Conservation (phyloP, 371 early-diverging fungal species). For the Conidiobolus incongruus region DNA sequence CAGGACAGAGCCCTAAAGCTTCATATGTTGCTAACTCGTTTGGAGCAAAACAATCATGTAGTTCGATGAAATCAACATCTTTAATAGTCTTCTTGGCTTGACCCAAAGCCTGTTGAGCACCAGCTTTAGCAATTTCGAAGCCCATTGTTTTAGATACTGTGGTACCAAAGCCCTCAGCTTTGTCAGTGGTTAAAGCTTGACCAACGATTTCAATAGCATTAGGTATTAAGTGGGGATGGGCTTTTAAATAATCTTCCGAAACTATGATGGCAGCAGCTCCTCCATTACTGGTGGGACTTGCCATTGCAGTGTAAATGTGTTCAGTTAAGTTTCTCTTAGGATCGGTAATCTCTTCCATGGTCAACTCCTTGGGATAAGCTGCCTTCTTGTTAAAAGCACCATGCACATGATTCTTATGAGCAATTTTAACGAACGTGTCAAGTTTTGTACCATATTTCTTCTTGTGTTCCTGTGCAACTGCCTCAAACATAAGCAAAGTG, state of each 20-base stretch:
- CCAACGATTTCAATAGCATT: constrained; percentile 47
- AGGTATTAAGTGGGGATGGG: constrained; percentile 26
- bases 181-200: constrained; percentile 53
- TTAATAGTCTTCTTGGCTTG: constrained; percentile 29
- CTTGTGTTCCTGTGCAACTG: background rate
- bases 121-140: constrained; percentile 43
- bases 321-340: background rate
- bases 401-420: background rate
- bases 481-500: background rate
- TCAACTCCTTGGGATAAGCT: background rate
- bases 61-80: constrained; percentile 45
- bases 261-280: constrained; percentile 39
- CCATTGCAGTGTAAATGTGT: background rate
- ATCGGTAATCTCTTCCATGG: background rate
- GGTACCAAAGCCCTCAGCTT: constrained; percentile 25
- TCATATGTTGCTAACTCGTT: constrained; percentile 64
- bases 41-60: constrained; percentile 65
- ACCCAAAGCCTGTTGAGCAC: constrained; percentile 24
- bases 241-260: constrained; percentile 36
- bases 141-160: constrained; percentile 45
- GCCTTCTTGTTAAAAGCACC: background rate
- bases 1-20: constrained; percentile 38
- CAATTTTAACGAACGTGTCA: background rate
- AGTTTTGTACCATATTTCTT: background rate
- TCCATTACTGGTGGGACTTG: constrained; percentile 19